These are phyloP conservation scores for Coniella lustricola DNA, from an alignment of 2,329 filamentous ascomycete genomes.

Conservation along the genomic window DNA sequence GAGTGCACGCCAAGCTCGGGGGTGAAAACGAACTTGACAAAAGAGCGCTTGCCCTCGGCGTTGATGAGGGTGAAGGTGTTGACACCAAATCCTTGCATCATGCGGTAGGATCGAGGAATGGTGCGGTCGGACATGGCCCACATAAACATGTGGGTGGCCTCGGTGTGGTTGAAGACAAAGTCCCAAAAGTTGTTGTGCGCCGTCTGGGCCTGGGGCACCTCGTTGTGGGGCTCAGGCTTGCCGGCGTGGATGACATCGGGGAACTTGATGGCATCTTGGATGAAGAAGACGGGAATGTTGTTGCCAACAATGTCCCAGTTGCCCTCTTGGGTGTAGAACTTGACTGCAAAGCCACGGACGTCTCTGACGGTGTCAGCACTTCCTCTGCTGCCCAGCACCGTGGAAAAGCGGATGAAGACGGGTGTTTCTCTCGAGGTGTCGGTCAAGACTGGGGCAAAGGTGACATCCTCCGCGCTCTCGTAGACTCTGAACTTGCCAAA, in stretches of 20 bases:
- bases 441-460: constrained; percentile 55
- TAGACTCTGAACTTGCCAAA: constrained; percentile 55
- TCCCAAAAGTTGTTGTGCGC: constrained; percentile 77
- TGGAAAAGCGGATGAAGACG: constrained; percentile 70
- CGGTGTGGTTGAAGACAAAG: constrained; percentile 59
- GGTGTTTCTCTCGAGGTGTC: constrained; percentile 56
- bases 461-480: constrained; percentile 56
- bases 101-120: constrained; percentile 68
- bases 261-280: constrained; percentile 69
- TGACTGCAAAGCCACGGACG: constrained; percentile 71
- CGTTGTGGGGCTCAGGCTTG: constrained; percentile 65
- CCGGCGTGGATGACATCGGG: constrained; percentile 56
- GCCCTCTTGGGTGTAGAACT: constrained; percentile 71
- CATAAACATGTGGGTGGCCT: constrained; percentile 72
- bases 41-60: constrained; percentile 58
- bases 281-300: constrained; percentile 70
- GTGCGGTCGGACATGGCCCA: constrained; percentile 71
- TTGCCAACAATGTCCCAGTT: constrained; percentile 72
- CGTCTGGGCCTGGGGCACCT: constrained; percentile 63
- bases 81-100: constrained; percentile 84
- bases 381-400: constrained; percentile 66
- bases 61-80: constrained; percentile 70
- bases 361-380: constrained; percentile 79
- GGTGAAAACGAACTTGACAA: constrained; percentile 73
- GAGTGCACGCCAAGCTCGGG: constrained; percentile 70